Base-by-base conservation (phyloP, 2,329 filamentous ascomycete species). In the Alternaria postmessia region DNA sequence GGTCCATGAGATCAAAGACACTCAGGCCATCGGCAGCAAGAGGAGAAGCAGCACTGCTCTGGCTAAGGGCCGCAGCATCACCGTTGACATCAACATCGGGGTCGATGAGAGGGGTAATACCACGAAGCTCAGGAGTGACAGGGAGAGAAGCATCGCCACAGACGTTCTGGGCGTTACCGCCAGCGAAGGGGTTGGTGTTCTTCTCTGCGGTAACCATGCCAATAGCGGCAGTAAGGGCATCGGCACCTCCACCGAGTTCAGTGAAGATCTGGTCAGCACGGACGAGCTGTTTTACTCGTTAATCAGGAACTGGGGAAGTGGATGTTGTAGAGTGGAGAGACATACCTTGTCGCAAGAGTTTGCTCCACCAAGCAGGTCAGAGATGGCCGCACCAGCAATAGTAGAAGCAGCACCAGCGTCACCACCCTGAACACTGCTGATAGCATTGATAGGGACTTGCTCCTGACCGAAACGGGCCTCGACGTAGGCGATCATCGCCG, bases 141-240 rank as follows among this genome's bases (percentile, higher is more conserved):
- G 89, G 89, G 2, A 92, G 85, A 26, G 82, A 80, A 2, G 88
- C 79, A 64, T 91, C 87, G 38, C 81, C 84, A 78, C 89, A 91
- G 73, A 92, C 85, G 62, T 83, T 86, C 69, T 78, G 75, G 18
- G 87, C 88, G 34, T 87, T 82, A 69, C 80, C 80, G 63, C 85
- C 84, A 57, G 78, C 85, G 66, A 88, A 90, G 52, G 87, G 88
- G 81, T 91, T 91, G 81, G 90, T 90, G 84, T 91, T 91, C 78
- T 90, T 88, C 82, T 91, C 89, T 4, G 89, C 88, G 26, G 86
- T 84, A 14, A 91, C 88, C 38, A 91, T 83, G 16, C 84, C 85
- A 59, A 84, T 84, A 18, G 89, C 89, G 20, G 87, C 89, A 14
- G 84, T 82, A 59, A 91, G 81, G 65, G 88, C 87, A 62, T 83